Conservation (phyloP, 495 filamentous ascomycete species). For the Daldinia vernicosa region DNA sequence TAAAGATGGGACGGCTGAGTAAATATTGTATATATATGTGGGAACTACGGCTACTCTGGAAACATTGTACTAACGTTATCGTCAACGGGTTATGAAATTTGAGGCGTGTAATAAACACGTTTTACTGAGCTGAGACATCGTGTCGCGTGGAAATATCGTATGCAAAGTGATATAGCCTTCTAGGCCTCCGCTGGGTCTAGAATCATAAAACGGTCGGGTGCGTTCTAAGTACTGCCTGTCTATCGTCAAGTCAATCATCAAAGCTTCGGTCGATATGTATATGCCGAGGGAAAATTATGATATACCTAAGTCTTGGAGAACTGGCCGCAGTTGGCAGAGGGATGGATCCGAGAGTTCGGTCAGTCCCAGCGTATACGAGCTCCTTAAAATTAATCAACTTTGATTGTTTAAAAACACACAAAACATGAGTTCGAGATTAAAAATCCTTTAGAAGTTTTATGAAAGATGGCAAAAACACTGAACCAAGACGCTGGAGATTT, state of each 20-base stretch:
- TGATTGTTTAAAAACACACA: not conserved
- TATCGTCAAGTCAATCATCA: too few species aligned
- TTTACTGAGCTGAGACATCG: slow-evolving; percentile 20
- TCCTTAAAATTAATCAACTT: not conserved
- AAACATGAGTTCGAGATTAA: not conserved
- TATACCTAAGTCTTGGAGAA: not conserved
- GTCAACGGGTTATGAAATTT: not conserved
- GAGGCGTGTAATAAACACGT: slow-evolving; percentile 19
- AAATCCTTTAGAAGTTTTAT: not conserved
- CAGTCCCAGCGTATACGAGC: not conserved
- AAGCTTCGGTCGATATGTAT: too few species aligned
- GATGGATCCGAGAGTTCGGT: slow-evolving; percentile 18
- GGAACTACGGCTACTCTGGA: not conserved
- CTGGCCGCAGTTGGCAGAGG: not conserved
- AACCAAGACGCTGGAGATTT: not conserved
- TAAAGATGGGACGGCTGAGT: not conserved
- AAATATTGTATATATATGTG: not conserved
- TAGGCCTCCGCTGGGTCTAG: not conserved
- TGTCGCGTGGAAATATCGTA: slow-evolving; percentile 12
- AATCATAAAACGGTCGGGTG: slow-evolving; percentile 5
- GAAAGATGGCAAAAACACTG: not conserved
- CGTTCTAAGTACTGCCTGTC: not conserved
- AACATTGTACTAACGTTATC: not conserved
- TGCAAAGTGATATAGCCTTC: not conserved
- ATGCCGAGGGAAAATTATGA: not conserved